Evolutionary conservation across 352 stramenopile genomes (phyloP).

Genomic region (Phytophthora pinifolia): DNA sequence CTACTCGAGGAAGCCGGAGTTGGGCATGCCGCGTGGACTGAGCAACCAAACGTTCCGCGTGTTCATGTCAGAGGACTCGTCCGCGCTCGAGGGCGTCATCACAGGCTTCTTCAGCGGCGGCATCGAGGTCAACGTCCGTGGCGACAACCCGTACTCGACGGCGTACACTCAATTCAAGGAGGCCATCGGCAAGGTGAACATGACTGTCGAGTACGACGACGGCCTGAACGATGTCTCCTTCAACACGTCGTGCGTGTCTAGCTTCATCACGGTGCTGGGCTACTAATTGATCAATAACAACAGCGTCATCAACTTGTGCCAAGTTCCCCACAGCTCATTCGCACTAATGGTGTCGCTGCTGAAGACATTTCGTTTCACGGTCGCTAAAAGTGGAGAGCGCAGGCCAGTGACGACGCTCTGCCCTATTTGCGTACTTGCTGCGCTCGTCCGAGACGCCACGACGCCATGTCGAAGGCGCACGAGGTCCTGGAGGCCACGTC

Average conservation of each 20-base stretch:
- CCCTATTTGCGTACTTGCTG: background rate
- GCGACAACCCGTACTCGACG: conserved; percentile 46
- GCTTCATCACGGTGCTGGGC: conserved; percentile 28
- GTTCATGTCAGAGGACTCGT: conserved; percentile 37
- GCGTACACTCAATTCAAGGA: conserved; percentile 33
- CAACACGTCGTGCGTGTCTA: conserved; percentile 34
- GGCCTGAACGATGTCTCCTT: conserved; percentile 37
- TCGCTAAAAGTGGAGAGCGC: conserved; percentile 14
- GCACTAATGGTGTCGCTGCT: background rate
- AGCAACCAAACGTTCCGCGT: conserved; percentile 48
- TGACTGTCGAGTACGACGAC: conserved; percentile 56
- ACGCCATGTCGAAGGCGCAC: conserved; percentile 6
- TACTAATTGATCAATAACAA: conserved; percentile 18
- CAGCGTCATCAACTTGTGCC: too few species aligned
- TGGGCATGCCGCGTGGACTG: conserved; percentile 45
- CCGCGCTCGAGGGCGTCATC: conserved; percentile 38
- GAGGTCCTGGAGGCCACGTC: conserved; percentile 16
- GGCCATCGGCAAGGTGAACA: conserved; percentile 44
- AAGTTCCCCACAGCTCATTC: too few species aligned
- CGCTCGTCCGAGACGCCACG: background rate
- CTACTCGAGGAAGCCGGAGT: conserved; percentile 39
- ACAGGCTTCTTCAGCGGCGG: conserved; percentile 35
- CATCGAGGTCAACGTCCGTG: conserved; percentile 45
- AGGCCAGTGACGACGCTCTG: too few species aligned
- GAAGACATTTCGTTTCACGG: conserved; percentile 5